These are phyloP conservation scores for Globisporangium recalcitrans DNA, from an alignment of 352 stramenopile genomes.

Conservation along the genomic window DNA sequence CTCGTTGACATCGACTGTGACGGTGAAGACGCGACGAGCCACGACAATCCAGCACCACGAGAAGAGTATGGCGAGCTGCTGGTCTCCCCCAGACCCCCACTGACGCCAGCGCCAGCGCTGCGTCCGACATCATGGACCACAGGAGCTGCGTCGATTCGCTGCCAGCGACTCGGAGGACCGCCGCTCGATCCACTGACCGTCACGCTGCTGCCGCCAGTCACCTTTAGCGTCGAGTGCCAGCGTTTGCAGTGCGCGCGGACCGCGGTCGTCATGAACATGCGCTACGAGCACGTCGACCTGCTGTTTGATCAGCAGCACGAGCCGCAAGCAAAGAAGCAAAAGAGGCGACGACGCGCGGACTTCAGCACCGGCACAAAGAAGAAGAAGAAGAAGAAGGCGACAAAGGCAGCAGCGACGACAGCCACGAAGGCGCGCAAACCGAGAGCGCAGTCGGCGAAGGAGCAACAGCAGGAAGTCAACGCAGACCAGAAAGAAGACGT, in stretches of 20 bases:
- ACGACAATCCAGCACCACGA: background rate
- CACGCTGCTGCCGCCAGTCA: background rate
- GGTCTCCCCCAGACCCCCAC: background rate
- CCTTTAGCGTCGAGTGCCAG: slow-evolving; percentile 3
- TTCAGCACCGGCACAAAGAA: slow-evolving; percentile 5
- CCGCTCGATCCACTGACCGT: background rate
- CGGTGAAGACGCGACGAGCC: background rate
- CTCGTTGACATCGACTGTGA: slow-evolving; percentile 3
- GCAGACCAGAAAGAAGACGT: background rate
- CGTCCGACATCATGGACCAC: background rate
- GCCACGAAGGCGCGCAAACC: background rate
- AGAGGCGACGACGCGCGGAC: background rate
- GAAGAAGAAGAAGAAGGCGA: background rate
- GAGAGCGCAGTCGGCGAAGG: background rate
- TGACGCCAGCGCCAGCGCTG: background rate
- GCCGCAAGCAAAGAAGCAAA: slow-evolving; percentile 15
- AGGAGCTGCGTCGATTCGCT: background rate
- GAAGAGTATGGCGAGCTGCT: background rate
- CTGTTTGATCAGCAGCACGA: background rate
- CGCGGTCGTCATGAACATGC: slow-evolving; percentile 4
- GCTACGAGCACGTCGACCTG: slow-evolving; percentile 1
- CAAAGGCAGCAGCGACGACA: background rate
- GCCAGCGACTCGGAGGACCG: background rate
- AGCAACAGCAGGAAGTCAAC: background rate
- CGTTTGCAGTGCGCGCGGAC: background rate